Percentiles rank a stretch among this genome's conserved stretches.
Conservation (phyloP, 2,329 filamentous ascomycete genomes). For the Sclerotiophoma versabilis region DNA sequence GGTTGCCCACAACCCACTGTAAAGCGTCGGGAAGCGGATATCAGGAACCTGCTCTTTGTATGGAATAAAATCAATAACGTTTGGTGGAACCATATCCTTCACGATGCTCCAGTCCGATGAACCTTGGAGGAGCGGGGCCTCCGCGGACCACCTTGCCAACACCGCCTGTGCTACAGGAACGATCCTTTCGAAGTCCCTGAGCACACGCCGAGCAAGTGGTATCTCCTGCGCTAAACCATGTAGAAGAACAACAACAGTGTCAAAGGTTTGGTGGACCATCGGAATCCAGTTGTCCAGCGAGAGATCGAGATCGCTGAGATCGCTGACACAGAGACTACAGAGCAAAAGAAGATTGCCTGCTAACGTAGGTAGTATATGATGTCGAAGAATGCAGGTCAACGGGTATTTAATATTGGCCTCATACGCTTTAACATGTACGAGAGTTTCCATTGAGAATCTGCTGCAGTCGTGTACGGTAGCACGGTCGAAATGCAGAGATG, state of each 20-base stretch:
- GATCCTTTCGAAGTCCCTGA: constrained; percentile 29
- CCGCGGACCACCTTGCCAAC: not conserved
- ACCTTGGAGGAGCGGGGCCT: not conserved
- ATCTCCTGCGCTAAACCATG: constrained; percentile 21
- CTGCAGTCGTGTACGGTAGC: constrained; percentile 21
- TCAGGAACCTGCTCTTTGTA: constrained; percentile 22
- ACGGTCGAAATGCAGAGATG: constrained; percentile 32
- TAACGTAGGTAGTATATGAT: constrained; percentile 10
- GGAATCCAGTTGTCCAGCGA: constrained; percentile 2
- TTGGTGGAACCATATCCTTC: constrained; percentile 14
- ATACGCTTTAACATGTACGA: constrained; percentile 21
- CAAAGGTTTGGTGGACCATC: constrained; percentile 22
- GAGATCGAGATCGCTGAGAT: constrained; percentile 13
- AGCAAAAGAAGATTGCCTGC: constrained; percentile 30
- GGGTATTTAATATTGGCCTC: constrained; percentile 21
- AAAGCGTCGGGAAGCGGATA: not conserved
- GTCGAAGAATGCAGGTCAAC: not conserved
- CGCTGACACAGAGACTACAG: constrained; percentile 26
- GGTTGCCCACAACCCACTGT: not conserved
- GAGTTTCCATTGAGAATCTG: constrained; percentile 24
- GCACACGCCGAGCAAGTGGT: constrained; percentile 30
- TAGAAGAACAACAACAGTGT: constrained; percentile 21
- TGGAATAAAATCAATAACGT: constrained; percentile 32
- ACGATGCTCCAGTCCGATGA: not conserved
- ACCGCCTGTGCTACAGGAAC: constrained; percentile 15